These are phyloP conservation scores for Herpetomonas samuelpessoai DNA, from an alignment of 208 protist genomes.

Conservation along the genomic window DNA sequence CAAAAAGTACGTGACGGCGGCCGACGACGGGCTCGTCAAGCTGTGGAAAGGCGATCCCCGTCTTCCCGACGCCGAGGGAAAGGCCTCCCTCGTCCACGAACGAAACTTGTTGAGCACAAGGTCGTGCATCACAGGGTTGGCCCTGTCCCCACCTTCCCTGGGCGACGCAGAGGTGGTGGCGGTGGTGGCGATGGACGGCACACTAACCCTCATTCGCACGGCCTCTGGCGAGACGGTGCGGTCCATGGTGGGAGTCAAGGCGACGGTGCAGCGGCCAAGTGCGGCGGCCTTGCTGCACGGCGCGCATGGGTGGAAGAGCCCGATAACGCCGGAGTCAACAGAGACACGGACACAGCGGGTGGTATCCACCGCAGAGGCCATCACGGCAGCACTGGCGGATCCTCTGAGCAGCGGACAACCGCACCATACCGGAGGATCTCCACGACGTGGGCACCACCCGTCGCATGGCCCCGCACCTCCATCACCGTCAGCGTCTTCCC, in stretches of 20 bases:
- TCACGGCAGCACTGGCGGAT: too few species aligned
- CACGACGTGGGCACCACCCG: too few species aligned
- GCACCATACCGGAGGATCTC: too few species aligned
- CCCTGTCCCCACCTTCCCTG: constrained; percentile 36
- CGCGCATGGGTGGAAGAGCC: constrained; percentile 4
- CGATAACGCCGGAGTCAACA: constrained; percentile 16
- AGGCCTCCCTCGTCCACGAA: constrained; percentile 66
- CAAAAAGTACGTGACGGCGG: constrained; percentile 67
- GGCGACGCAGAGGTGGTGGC: constrained; percentile 80
- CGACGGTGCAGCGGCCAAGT: constrained; percentile 22
- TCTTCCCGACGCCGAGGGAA: constrained; percentile 32
- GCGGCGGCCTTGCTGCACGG: background rate
- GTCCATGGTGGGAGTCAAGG: constrained; percentile 62
- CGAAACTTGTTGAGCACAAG: constrained; percentile 55
- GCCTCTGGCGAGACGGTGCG: constrained; percentile 71
- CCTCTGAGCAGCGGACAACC: too few species aligned
- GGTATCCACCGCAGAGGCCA: background rate
- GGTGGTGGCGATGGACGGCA: constrained; percentile 71
- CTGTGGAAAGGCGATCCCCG: constrained; percentile 70
- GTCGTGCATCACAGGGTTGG: constrained; percentile 67
- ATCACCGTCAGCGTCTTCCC: too few species aligned
- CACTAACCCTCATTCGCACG: constrained; percentile 71
- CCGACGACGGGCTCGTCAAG: constrained; percentile 81
- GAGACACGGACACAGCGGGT: background rate
- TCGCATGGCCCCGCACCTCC: too few species aligned